Conservation (phyloP, 2,329 filamentous ascomycete genomes). For the Trichophyton simii region DNA sequence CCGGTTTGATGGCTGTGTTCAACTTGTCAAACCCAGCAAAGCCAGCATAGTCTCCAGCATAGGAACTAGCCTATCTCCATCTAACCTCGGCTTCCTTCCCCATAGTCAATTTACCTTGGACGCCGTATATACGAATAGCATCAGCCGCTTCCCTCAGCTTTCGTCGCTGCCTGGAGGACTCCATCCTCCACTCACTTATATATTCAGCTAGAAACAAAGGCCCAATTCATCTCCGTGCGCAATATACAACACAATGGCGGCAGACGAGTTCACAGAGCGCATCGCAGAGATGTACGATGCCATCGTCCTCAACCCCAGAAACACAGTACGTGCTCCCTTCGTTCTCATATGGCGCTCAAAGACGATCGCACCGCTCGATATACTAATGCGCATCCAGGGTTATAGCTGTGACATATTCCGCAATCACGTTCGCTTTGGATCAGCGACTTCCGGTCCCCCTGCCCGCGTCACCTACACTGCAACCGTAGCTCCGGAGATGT, state of each 20-base stretch:
- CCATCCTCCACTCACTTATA: background rate
- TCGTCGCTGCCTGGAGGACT: background rate
- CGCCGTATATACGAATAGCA: too few species aligned
- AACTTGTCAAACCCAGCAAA: too few species aligned
- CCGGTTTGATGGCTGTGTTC: too few species aligned
- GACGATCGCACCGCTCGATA: background rate
- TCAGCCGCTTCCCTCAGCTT: too few species aligned
- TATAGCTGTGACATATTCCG: constrained; percentile 21
- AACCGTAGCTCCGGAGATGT: constrained; percentile 71
- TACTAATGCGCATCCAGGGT: constrained; percentile 14
- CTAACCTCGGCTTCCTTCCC: background rate
- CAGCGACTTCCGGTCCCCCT: constrained; percentile 24
- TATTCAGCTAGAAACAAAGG: too few species aligned
- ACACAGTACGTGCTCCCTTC: background rate
- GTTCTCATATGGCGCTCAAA: background rate
- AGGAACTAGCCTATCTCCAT: background rate
- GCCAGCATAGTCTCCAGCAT: too few species aligned
- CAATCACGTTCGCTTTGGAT: constrained; percentile 27
- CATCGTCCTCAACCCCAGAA: background rate
- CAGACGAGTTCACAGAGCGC: background rate
- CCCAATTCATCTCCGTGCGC: too few species aligned
- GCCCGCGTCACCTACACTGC: constrained; percentile 24
- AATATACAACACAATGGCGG: background rate
- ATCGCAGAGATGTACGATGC: constrained; percentile 3
- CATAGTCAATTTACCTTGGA: too few species aligned